Evolutionary conservation across 2,329 filamentous ascomycete species (phyloP).

Genomic region (Arthrinium phaeospermum): DNA sequence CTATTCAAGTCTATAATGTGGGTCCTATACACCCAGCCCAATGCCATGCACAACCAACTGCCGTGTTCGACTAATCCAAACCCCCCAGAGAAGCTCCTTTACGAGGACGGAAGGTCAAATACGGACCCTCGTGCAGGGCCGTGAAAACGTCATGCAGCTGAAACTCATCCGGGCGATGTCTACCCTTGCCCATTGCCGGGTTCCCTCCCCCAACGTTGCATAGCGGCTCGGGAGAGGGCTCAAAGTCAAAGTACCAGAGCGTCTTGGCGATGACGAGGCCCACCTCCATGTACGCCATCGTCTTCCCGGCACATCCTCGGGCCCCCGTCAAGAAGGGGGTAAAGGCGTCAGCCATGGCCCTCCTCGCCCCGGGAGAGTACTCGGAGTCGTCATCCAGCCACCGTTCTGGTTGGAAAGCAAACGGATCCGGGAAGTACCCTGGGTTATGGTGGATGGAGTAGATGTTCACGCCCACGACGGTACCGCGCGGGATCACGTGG

Average conservation of each 20-base stretch:
- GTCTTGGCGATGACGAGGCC: constrained; percentile 47
- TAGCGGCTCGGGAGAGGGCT: constrained; percentile 9
- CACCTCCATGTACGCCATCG: constrained; percentile 50
- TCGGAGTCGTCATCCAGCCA: constrained; percentile 27
- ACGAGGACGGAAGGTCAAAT: background rate
- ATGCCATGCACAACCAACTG: too few species aligned
- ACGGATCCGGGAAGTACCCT: constrained; percentile 42
- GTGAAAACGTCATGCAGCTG: background rate
- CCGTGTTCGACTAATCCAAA: too few species aligned
- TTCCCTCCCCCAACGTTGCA: constrained; percentile 22
- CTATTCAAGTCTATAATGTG: too few species aligned
- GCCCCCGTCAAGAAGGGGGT: constrained; percentile 31
- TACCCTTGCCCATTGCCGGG: background rate
- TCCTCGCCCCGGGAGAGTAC: constrained; percentile 27
- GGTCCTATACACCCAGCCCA: too few species aligned
- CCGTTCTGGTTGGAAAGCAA: constrained; percentile 32
- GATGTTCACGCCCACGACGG: constrained; percentile 42
- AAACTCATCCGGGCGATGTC: background rate
- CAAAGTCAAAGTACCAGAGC: constrained; percentile 46
- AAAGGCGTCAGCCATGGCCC: constrained; percentile 33
- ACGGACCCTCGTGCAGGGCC: background rate
- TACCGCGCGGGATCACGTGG: constrained; percentile 38
- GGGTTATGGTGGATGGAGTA: constrained; percentile 47
- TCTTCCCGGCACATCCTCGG: constrained; percentile 55
- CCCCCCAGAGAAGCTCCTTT: too few species aligned